A percentile compares a stretch with the other conserved stretches of the same genome.
These are phyloP conservation scores for Amanita rimosa DNA, from an alignment of 768 basidiomycete species.

Conservation along the genomic window DNA sequence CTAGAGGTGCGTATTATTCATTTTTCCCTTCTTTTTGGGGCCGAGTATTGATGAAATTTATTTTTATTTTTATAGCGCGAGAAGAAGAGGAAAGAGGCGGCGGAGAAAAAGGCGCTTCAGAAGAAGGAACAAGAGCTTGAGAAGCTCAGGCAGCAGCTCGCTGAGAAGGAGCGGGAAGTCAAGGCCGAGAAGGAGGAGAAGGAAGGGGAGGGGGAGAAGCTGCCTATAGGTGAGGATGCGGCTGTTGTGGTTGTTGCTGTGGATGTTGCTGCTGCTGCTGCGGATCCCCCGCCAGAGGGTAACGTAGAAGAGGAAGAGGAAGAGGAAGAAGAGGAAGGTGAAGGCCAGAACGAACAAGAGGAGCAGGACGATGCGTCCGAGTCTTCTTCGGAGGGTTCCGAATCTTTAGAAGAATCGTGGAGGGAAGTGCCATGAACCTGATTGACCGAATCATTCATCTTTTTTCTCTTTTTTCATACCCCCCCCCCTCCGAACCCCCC, in stretches of 20 bases:
- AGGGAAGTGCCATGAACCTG: background rate
- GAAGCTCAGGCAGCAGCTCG: slow-evolving; percentile 37
- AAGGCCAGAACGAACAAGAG: slow-evolving; percentile 19
- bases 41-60: no score
- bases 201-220: no score
- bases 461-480: background rate
- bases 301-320: no score
- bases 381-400: slow-evolving; percentile 9
- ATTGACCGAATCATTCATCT: no score
- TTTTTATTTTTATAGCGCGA: slow-evolving; percentile 22
- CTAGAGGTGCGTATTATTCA: slow-evolving; percentile 38
- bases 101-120: slow-evolving; percentile 50
- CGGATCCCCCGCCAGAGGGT: no score
- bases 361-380: slow-evolving; percentile 14
- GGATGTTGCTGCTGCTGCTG: no score
- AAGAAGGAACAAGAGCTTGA: slow-evolving; percentile 52
- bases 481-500: no score
- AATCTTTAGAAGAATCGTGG: slow-evolving; percentile 4
- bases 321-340: background rate
- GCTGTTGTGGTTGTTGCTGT: background rate
- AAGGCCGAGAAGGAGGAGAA: background rate
- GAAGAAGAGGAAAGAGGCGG: slow-evolving; percentile 41
- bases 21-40: background rate
- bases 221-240: background rate
- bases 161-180: slow-evolving; percentile 41